Evolutionary conservation across 305 asterid species (phyloP).

Genomic region (Salvia sclarea): DNA sequence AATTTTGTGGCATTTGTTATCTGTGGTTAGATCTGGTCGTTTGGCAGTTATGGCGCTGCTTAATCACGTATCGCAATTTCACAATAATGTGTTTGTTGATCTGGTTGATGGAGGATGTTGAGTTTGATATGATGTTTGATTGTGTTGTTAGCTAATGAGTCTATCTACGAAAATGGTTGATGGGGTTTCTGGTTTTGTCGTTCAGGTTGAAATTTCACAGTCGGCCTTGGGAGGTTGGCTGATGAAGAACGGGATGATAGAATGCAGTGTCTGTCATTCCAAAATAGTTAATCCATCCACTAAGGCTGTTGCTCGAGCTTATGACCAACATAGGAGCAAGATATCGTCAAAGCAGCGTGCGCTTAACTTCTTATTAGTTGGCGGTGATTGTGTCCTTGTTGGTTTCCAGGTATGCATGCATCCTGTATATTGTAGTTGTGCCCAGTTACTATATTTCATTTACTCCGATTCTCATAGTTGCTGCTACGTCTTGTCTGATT

Average conservation of each 20-base stretch:
- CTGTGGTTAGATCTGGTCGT: constrained; percentile 23
- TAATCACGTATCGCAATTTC: background rate
- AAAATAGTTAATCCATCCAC: constrained; percentile 61
- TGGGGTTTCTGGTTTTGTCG: constrained; percentile 8
- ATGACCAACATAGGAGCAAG: constrained; percentile 66
- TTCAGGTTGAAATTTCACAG: constrained; percentile 26
- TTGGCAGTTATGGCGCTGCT: constrained; percentile 1
- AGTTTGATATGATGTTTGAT: constrained; percentile 8
- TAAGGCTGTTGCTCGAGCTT: constrained; percentile 67
- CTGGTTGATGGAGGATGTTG: background rate
- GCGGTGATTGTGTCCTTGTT: constrained; percentile 74
- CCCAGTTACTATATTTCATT: constrained; percentile 10
- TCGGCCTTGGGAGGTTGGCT: constrained; percentile 41
- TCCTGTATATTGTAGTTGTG: background rate
- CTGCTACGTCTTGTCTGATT: constrained; percentile 25
- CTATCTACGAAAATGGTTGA: background rate
- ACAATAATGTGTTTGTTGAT: background rate
- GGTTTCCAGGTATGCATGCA: constrained; percentile 65
- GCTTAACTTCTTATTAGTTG: constrained; percentile 63
- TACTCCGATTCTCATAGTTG: constrained; percentile 12
- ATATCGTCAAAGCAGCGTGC: constrained; percentile 69
- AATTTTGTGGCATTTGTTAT: background rate
- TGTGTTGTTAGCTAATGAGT: background rate
- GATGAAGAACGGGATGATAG: constrained; percentile 75
- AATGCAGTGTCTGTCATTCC: constrained; percentile 81